Percentiles rank a stretch among this genome's conserved stretches.
Conservation (phyloP, 2,329 filamentous ascomycete species). For the Didymella glomerata region DNA sequence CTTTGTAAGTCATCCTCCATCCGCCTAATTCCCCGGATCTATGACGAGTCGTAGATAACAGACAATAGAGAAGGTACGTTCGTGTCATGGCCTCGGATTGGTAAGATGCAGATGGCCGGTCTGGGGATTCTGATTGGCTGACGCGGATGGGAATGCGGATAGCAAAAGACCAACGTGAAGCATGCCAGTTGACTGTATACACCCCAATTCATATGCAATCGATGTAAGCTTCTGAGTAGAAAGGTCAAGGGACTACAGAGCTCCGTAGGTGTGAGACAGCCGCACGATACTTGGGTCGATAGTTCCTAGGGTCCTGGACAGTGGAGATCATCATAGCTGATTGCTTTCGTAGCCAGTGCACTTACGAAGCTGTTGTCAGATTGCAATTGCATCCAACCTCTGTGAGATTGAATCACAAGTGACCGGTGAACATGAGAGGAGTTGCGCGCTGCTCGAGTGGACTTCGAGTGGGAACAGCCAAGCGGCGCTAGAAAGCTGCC, state of each 20-base stretch:
- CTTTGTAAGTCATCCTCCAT: not conserved
- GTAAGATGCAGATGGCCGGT: not conserved
- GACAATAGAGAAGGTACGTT: not conserved
- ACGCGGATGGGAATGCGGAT: not conserved
- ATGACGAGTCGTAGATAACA: not conserved
- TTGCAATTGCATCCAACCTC: not conserved
- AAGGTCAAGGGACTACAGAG: no score
- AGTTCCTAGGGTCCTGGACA: no score
- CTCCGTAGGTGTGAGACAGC: not conserved
- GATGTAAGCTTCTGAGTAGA: not conserved
- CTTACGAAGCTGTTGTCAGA: not conserved
- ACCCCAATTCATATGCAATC: not conserved
- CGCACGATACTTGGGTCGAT: not conserved
- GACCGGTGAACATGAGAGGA: not conserved
- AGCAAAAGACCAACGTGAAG: not conserved
- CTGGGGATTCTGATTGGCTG: not conserved
- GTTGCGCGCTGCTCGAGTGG: not conserved
- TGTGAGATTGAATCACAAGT: not conserved
- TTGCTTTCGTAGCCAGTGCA: no score
- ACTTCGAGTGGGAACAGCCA: constrained; percentile 1
- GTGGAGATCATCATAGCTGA: no score
- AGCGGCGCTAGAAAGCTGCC: constrained; percentile 6
- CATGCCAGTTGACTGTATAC: not conserved
- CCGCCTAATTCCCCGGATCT: not conserved
- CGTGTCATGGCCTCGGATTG: not conserved